Evolutionary conservation across 257 asterid species (phyloP).

Genomic region (Verbascum thapsus): DNA sequence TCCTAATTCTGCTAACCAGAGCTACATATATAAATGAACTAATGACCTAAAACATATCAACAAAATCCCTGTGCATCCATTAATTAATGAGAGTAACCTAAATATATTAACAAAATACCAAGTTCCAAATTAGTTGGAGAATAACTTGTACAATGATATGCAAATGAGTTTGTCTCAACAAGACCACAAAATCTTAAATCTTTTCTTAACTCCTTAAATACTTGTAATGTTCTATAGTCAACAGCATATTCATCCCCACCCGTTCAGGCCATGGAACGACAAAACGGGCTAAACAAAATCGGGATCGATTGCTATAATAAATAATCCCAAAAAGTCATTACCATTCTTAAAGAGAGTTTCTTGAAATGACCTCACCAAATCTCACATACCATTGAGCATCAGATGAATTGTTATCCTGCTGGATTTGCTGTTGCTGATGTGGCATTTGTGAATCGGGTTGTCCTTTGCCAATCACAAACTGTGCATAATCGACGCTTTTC

Average conservation of each 20-base stretch:
- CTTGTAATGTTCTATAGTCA: not conserved
- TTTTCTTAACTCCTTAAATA: not conserved
- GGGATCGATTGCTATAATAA: not conserved
- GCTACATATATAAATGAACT: no score
- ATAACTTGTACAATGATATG: not conserved
- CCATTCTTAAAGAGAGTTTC: conserved; percentile 53
- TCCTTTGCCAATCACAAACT: conserved; percentile 54
- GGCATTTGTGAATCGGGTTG: conserved; percentile 35
- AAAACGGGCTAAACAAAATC: not conserved
- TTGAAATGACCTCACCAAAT: conserved; percentile 85
- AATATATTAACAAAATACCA: not conserved
- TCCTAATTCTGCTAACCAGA: no score
- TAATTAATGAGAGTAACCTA: not conserved
- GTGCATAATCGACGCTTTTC: conserved; percentile 50
- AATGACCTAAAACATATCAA: no score
- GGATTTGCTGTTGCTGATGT: conserved; percentile 35
- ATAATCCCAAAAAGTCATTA: not conserved
- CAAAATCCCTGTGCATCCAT: not conserved
- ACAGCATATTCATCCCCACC: conserved; percentile 9
- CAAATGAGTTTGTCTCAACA: not conserved
- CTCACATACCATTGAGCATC: conserved; percentile 87
- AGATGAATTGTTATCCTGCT: conserved; percentile 51
- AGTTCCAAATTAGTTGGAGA: not conserved
- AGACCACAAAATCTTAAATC: not conserved
- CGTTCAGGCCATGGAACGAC: not conserved